These are phyloP conservation scores for Tricladium varicosporioides DNA, from an alignment of 2,329 filamentous ascomycete genomes.

Conservation along the genomic window DNA sequence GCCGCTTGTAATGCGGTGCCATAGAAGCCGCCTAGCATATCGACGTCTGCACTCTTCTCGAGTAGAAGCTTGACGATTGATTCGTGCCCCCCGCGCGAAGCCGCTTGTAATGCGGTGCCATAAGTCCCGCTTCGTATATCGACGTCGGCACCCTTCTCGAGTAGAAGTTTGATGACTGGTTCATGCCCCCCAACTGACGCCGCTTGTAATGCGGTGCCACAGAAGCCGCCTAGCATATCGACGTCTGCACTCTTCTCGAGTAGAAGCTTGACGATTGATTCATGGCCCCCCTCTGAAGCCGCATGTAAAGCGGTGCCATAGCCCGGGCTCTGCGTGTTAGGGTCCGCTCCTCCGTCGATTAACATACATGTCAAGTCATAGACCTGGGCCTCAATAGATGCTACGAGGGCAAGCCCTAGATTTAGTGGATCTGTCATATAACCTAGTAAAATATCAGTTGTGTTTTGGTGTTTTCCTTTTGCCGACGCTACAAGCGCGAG, in stretches of 20 bases:
- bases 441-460: too few species aligned
- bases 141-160: neutral
- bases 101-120: constrained; percentile 12
- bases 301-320: neutral
- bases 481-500: too few species aligned
- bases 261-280: neutral
- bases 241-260: too few species aligned
- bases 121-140: neutral
- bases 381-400: too few species aligned
- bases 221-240: neutral
- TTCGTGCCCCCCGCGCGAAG: constrained; percentile 5
- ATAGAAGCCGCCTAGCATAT: too few species aligned
- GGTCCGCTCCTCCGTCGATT: neutral
- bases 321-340: too few species aligned
- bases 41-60: constrained; percentile 9
- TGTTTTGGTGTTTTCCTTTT: too few species aligned
- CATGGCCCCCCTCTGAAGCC: neutral
- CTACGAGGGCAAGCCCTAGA: too few species aligned
- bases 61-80: constrained; percentile 18
- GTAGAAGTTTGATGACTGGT: neutral
- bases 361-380: too few species aligned
- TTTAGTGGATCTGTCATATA: too few species aligned
- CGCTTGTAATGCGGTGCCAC: neutral
- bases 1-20: too few species aligned
- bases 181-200: neutral